phyloP scores from a whole-genome alignment of 257 asterid genomes.

The Orobanche coerulescens region DNA sequence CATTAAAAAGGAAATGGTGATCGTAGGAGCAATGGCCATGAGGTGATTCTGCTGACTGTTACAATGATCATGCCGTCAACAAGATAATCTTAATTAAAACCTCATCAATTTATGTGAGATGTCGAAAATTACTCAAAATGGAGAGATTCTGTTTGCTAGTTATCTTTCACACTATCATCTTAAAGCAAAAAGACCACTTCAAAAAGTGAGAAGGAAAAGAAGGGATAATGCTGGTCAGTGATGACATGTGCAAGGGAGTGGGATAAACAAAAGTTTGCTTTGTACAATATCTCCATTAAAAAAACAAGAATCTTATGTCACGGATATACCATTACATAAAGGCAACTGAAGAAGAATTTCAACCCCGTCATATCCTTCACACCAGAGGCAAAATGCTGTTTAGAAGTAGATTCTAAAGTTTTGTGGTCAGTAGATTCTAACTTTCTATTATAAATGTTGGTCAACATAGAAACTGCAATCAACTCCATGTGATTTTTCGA shows the following conservation, averaged over 20 bases:
- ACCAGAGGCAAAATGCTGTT: not conserved
- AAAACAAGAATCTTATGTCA: not conserved
- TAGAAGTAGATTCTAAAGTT: not conserved
- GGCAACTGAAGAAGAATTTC: not conserved
- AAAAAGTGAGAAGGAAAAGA: not conserved
- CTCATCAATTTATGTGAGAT: not conserved
- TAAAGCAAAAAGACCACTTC: not conserved
- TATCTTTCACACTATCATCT: not conserved
- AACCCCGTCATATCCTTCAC: not conserved
- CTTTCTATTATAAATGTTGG: not conserved
- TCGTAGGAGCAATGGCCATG: not conserved
- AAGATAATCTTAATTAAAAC: not conserved
- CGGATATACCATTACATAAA: not conserved
- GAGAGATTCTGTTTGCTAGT: not conserved
- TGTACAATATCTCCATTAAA: not conserved
- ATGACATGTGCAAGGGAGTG: not conserved
- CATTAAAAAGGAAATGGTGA: not conserved
- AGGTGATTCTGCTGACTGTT: not conserved
- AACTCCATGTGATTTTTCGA: not conserved
- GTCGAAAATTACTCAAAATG: not conserved
- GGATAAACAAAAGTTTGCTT: not conserved
- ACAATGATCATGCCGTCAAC: not conserved
- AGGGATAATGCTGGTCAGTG: not conserved
- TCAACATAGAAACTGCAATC: not conserved
- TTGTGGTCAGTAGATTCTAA: not conserved